Percentiles rank a stretch among this genome's conserved stretches.
These are phyloP conservation scores for Lepraria neglecta DNA, from an alignment of 495 filamentous ascomycete species.

Conservation along the genomic window DNA sequence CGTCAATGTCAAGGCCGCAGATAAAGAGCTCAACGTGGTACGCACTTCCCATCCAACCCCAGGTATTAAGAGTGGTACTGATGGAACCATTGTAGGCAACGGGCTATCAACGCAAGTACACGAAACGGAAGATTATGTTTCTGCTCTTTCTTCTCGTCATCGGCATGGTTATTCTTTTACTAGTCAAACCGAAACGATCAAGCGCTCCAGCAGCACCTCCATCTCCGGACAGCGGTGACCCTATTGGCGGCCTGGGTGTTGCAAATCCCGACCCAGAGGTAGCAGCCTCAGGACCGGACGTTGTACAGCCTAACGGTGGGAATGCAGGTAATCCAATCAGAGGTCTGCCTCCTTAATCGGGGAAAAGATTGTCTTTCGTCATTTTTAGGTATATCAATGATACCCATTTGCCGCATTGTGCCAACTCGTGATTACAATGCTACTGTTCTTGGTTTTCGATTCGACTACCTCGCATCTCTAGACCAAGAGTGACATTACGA, in stretches of 20 bases:
- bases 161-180: constrained; percentile 77
- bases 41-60: constrained; percentile 24
- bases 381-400: constrained; percentile 2
- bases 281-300: constrained; percentile 6
- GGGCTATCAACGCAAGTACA: constrained; percentile 81
- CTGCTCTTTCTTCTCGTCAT: constrained; percentile 76
- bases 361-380: neutral
- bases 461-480: no score
- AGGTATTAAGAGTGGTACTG: neutral
- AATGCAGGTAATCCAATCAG: neutral
- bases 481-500: no score
- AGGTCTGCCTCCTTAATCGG: constrained; percentile 11
- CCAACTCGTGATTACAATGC: no score
- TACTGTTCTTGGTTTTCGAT: no score
- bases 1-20: constrained; percentile 80
- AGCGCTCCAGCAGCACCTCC: constrained; percentile 7
- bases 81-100: constrained; percentile 46
- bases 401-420: constrained; percentile 16
- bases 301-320: constrained; percentile 16
- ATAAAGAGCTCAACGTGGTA: constrained; percentile 83
- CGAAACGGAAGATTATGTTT: constrained; percentile 85
- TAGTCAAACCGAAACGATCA: constrained; percentile 68
- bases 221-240: constrained; percentile 12
- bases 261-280: constrained; percentile 12
- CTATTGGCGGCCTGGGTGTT: constrained; percentile 14